Evolutionary conservation across 2,329 filamentous ascomycete species (phyloP).

Genomic region (Aquanectria penicillioides): DNA sequence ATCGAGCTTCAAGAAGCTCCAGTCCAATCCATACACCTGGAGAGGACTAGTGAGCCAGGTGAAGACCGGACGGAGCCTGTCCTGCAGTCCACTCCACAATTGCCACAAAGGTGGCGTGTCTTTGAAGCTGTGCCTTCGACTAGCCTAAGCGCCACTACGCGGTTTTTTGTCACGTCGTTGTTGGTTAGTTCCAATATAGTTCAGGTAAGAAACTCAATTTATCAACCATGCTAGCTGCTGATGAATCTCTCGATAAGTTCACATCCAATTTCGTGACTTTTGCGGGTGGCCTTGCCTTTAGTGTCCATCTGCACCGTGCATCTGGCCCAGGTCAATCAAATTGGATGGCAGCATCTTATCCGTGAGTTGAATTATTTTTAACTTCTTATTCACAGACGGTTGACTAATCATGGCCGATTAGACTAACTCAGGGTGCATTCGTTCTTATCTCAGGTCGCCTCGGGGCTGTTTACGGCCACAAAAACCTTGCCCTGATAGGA

Average conservation of each 20-base stretch:
- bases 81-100: not conserved
- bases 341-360: constrained; percentile 53
- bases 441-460: constrained; percentile 62
- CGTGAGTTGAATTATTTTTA: constrained; percentile 37
- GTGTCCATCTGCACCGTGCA: constrained; percentile 14
- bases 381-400: too few species aligned
- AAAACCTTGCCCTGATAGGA: constrained; percentile 56
- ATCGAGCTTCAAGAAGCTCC: constrained; percentile 16
- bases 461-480: constrained; percentile 63
- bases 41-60: too few species aligned
- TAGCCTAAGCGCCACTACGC: not conserved
- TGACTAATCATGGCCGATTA: constrained; percentile 24
- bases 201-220: not conserved
- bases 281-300: constrained; percentile 8
- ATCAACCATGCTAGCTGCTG: not conserved
- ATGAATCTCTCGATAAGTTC: not conserved
- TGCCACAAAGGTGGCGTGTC: not conserved
- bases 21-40: not conserved
- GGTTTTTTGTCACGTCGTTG: constrained; percentile 3
- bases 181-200: constrained; percentile 19
- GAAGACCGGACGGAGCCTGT: not conserved
- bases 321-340: constrained; percentile 46
- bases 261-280: constrained; percentile 17
- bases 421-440: constrained; percentile 61
- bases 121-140: constrained; percentile 7